Base-by-base conservation (phyloP, 2,329 filamentous ascomycete genomes). In the Podosphaera fusca region DNA sequence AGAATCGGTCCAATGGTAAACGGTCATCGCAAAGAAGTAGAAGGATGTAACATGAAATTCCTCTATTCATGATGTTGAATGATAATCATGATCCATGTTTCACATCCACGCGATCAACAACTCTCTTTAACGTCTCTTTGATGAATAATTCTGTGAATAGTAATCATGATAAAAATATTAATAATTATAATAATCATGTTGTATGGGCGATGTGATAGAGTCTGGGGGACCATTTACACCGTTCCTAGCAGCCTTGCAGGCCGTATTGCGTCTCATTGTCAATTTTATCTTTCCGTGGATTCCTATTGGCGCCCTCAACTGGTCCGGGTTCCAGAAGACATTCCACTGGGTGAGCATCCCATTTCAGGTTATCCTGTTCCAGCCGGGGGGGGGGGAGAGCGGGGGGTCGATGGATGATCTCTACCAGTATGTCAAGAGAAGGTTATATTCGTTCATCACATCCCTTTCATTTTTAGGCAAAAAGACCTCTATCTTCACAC, bases 251-350 rank as follows among this genome's bases (percentile, higher is more conserved):
- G 61, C 61, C 61, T 63, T 64, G 60, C 60, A 61, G 58, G 62
- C 64, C 64, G 64, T 61, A 64, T 59, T 60, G 59, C 60, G 62
- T 64, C 64, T 64, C 62, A 64, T 59, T 60, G 59, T 60, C 58
- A 60, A 61, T 59, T 56, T 50, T 60, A 59, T 59, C 36, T 33
- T 60, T 59, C 58, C 36, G 59, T 58, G 55, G 56, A 53, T 59
- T 58, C 47, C 61, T 58, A 66, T 65, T 66, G 64, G 64, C 47
- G 55, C 62, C 64, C 52, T 63, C 60, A 61, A 56, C 52, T 55
- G 49, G 52, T 30, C 61, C 35, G 58, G 60, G 38, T 38, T 38
- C 35, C 35, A 38, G 35, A 38, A 38, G 35, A 38, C 35, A 38
- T 38, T 38, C 35, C 35, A 38, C 35, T 38, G 35, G 35, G 35